Base-by-base conservation (phyloP, 768 basidiomycete genomes). In the Mycena rebaudengoi region DNA sequence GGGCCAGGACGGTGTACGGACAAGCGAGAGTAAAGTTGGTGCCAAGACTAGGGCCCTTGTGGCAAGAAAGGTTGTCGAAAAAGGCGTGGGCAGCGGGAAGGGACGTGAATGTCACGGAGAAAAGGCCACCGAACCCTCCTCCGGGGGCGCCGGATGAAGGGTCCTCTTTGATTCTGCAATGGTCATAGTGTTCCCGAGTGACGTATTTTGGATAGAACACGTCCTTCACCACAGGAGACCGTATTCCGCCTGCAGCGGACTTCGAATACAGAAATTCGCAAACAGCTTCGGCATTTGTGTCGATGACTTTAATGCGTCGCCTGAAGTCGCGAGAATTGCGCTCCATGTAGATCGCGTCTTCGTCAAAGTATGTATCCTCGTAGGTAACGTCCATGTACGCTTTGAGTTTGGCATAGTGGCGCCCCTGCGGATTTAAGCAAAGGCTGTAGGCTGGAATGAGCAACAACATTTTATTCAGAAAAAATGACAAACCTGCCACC, bases 11-110 rank as follows among this genome's bases (percentile, higher is more conserved):
- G 11, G 94, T 93, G 74, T 94, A 99, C 25, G 96, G 97, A 68
- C 90, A 96, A 30, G 95, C 95, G 29, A 99, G 84, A 2, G 97
- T 98, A 75, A 98, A 98, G 82, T 95, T 98, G 21, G 97, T 98
- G 2, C 97, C 97, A 10, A 94, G 83, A 71, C 89, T 90, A 0
- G 97, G 97, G 3, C 97, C 97, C 74, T 99, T 99, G 67, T 86
- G 85, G 75, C 90, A 95, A 8, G 85, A 83, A 37, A 99, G 81
- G 0, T 86, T 79, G 75, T 99, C 94, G 70, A 91, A 97, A 79
- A 98, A 98, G 14, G 90, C 91, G 57, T 80, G 76, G 3, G 92
- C 90, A 0, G 92, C 91, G 2, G 79, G 80, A 12, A 76, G 62
- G 7, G 90, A 86, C 11, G 86, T 90, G 79, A 99, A 99, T 0